Percentiles rank a stretch among this genome's conserved stretches.
phyloP scores from a whole-genome alignment of 2,329 filamentous ascomycete species.

The Aureobasidium sp. region DNA sequence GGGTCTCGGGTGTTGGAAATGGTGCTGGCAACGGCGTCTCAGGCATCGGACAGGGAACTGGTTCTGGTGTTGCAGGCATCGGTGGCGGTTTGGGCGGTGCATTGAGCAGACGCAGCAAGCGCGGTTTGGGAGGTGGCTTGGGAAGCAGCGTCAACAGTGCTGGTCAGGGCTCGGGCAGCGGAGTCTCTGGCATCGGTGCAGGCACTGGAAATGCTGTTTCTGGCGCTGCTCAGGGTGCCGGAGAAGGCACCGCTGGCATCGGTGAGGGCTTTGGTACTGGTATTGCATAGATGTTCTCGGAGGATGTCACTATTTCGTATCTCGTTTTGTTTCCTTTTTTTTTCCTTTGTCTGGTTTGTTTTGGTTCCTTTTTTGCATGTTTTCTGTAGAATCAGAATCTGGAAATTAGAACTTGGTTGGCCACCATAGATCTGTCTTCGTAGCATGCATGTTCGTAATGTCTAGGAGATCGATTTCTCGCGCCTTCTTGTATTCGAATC shows the following conservation, averaged over 20 bases:
- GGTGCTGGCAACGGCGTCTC: background rate
- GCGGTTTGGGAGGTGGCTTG: background rate
- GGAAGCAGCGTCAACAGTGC: conserved; percentile 1
- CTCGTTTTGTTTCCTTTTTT: background rate
- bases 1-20: background rate
- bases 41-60: background rate
- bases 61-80: background rate
- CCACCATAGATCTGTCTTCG: no score
- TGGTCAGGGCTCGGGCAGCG: background rate
- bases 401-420: background rate
- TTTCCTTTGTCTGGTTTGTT: background rate
- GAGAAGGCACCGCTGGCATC: background rate
- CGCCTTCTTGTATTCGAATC: no score
- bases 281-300: background rate
- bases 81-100: background rate
- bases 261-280: background rate
- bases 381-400: no score
- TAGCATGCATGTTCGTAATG: no score
- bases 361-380: background rate
- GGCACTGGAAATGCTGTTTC: background rate
- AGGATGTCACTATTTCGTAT: background rate
- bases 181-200: background rate
- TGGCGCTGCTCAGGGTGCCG: background rate
- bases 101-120: background rate
- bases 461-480: no score